phyloP scores from a whole-genome alignment of 1,284 basidiomycete genomes.

The Boletus calvinii region DNA sequence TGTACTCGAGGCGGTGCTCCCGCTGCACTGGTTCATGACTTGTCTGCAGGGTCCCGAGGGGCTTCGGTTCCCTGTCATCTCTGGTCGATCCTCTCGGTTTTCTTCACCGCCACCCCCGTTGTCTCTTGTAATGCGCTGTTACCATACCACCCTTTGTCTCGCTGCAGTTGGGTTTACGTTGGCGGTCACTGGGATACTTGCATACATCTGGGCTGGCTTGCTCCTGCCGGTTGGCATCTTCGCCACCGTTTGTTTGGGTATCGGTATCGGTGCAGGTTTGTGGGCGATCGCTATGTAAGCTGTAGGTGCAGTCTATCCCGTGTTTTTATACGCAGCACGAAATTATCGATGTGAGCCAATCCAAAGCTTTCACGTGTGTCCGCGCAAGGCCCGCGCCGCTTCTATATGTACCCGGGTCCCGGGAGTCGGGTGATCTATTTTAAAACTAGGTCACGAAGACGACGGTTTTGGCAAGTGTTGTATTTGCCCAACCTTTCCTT shows the following conservation, averaged over 20 bases:
- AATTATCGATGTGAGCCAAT: not conserved
- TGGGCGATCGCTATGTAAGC: constrained; percentile 26
- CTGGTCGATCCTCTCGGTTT: not conserved
- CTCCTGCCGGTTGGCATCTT: constrained; percentile 27
- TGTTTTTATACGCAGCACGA: not conserved
- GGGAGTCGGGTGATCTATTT: not conserved
- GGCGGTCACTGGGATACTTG: constrained; percentile 28
- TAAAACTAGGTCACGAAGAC: not conserved
- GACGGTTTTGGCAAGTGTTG: constrained; percentile 8
- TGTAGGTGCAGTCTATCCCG: constrained; percentile 1
- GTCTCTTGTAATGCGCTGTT: constrained; percentile 27
- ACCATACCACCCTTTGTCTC: constrained; percentile 26
- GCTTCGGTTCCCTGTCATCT: not conserved
- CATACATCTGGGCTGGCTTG: constrained; percentile 27
- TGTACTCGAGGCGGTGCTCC: constrained; percentile 20
- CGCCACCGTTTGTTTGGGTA: constrained; percentile 27
- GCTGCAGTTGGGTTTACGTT: constrained; percentile 26
- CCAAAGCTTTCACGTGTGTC: not conserved
- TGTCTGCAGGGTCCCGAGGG: constrained; percentile 2
- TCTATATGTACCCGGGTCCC: not conserved
- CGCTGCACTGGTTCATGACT: not conserved
- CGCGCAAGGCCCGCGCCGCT: not conserved
- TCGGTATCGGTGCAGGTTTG: constrained; percentile 19
- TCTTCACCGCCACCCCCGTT: constrained; percentile 15
- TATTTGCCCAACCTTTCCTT: constrained; percentile 11